Evolutionary conservation across 768 basidiomycete genomes (phyloP).

Genomic region (Porpolomopsis calyptriformis): DNA sequence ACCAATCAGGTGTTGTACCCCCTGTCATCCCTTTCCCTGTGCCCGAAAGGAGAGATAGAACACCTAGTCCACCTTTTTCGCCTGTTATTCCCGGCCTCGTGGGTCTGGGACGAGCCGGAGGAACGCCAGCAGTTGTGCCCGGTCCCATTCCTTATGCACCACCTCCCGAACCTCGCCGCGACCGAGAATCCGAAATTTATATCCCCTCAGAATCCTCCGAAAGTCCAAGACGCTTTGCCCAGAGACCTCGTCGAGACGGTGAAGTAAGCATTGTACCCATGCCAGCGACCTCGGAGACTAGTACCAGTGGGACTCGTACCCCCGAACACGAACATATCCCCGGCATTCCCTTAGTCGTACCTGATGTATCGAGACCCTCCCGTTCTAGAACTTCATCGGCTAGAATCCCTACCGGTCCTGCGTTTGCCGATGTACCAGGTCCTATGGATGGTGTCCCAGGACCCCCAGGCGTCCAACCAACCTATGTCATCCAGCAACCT

Average conservation of each 20-base stretch:
- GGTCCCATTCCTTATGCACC: slow-evolving; percentile 11
- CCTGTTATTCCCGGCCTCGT: slow-evolving; percentile 22
- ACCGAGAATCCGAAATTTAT: not conserved
- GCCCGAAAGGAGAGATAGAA: slow-evolving; percentile 4
- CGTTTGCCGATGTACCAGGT: not conserved
- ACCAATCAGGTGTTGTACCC: slow-evolving; percentile 4
- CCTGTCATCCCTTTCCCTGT: slow-evolving; percentile 11
- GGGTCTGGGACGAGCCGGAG: not conserved
- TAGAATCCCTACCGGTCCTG: too few species aligned
- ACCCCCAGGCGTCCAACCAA: not conserved
- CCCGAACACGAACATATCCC: not conserved
- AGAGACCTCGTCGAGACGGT: not conserved
- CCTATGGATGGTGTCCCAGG: not conserved
- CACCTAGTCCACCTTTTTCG: slow-evolving; percentile 19
- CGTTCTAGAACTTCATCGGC: too few species aligned
- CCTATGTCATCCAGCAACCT: not conserved
- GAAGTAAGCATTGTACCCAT: not conserved
- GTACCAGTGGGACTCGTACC: not conserved
- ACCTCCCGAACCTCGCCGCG: slow-evolving; percentile 4
- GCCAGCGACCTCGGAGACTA: not conserved
- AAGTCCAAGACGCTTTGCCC: not conserved
- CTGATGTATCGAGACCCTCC: not conserved
- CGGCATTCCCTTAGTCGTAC: not conserved
- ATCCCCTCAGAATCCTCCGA: not conserved
- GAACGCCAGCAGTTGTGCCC: slow-evolving; percentile 20